phyloP scores from a whole-genome alignment of 257 asterid species.

The Phtheirospermum japonicum region DNA sequence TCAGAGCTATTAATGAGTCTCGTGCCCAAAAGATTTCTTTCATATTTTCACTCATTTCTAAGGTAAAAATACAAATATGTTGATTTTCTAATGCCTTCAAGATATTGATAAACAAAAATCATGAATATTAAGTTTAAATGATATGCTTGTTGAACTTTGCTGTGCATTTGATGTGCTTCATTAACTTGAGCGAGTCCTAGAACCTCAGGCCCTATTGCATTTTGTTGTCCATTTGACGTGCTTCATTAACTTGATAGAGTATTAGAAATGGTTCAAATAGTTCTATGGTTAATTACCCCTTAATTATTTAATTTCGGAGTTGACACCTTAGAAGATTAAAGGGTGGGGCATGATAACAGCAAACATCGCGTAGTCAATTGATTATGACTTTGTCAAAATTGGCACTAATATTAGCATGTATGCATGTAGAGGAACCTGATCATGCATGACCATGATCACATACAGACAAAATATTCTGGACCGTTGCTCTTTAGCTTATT shows the following conservation, averaged over 20 bases:
- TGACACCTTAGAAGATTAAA: background rate
- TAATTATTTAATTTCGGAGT: conserved; percentile 67
- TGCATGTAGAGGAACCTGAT: too few relatives aligned
- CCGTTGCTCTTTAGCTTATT: too few relatives aligned
- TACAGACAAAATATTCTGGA: too few relatives aligned
- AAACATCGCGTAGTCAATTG: background rate
- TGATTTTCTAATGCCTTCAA: background rate
- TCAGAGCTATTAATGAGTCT: conserved; percentile 79
- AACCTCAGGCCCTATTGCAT: too few relatives aligned
- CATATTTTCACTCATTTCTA: conserved; percentile 2
- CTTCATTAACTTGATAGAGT: too few relatives aligned
- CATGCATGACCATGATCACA: too few relatives aligned
- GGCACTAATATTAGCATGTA: too few relatives aligned
- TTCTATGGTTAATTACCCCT: too few relatives aligned
- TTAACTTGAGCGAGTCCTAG: too few relatives aligned
- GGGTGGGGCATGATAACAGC: background rate
- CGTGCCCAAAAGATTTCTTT: conserved; percentile 77
- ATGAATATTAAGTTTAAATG: conserved; percentile 19
- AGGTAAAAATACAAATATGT: background rate
- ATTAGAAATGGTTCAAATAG: too few relatives aligned
- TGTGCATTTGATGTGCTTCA: conserved; percentile 1
- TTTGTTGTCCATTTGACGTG: too few relatives aligned
- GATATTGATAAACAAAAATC: conserved; percentile 1
- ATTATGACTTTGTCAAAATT: background rate
- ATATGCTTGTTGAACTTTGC: conserved; percentile 11